Evolutionary conservation across 164 flowering plant genomes (phyloP), one percentile per base, ranked within the genome.

Genomic region (Dillenia turbinata): DNA sequence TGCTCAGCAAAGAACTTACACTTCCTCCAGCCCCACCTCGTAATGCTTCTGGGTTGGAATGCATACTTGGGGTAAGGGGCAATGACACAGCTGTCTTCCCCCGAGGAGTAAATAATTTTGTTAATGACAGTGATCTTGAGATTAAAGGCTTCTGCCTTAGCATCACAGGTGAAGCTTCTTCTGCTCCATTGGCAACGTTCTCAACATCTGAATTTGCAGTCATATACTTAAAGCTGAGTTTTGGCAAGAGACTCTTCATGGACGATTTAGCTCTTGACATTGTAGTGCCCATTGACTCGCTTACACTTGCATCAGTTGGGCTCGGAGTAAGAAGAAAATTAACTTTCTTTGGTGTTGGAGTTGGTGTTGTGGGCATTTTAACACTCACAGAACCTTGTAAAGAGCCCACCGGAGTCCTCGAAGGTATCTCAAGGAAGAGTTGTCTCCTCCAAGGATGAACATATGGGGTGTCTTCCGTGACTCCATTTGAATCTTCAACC

Each of bases 331-430:
- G 56, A 50, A 66, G 50, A 56, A 86, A 84, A 71, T 86, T 84
- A 3, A 86, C 92, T 75, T 65, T 80, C 66, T 64, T 84, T 5
- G 87, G 87, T 47, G 85, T 86, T 10, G 80, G 81, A 71, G 78
- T 81, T 49, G 82, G 79, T 0, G 83, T 73, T 26, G 70, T 66
- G 1, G 87, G 83, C 79, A 81, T 81, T 64, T 78, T 81, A 40
- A 82, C 73, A 54, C 54, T 70, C 17, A 81, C 77, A 52, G 75
- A 71, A 24, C 76, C 87, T 60, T 73, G 77, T 15, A 56, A 12
- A 40, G 76, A 69, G 11, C 12, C 62, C 14, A 63, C 79, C 50
- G 63, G 0, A 55, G 70, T 44, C 71, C 84, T 73, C 19, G 77
- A 33, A 9, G 89, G 89, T 66, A 86, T 81, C 55, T 86, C 83